Percentiles rank a stretch among this genome's conserved stretches.
phyloP scores from a whole-genome alignment of 2,329 filamentous ascomycete species.

The Neonectria hederae region DNA sequence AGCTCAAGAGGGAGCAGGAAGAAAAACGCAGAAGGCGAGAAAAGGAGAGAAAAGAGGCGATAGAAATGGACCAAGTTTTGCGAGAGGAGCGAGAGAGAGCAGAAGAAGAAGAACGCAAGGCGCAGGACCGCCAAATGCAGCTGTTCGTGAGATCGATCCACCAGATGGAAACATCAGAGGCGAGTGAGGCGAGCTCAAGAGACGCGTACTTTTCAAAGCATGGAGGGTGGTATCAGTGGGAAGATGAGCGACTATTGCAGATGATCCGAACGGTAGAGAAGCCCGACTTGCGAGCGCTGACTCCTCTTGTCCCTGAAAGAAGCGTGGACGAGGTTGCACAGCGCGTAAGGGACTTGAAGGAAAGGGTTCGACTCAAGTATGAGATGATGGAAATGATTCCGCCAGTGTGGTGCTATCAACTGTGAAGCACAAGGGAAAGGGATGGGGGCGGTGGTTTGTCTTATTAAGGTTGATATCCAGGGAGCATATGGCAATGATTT shows the following conservation, averaged over 20 bases:
- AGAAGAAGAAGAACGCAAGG: constrained; percentile 2
- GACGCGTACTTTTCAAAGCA: constrained; percentile 35
- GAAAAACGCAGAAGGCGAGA: neutral
- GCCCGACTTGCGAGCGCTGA: constrained; percentile 26
- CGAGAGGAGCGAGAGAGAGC: neutral
- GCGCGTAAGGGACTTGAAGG: constrained; percentile 34
- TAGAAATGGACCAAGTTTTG: constrained; percentile 14
- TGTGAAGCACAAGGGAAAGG: constrained; percentile 8
- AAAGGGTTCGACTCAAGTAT: constrained; percentile 33
- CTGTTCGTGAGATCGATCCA: constrained; percentile 34
- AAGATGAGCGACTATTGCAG: constrained; percentile 41
- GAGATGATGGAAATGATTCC: constrained; percentile 26
- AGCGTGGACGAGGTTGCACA: constrained; percentile 30
- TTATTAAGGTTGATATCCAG: constrained; percentile 31
- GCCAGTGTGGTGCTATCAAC: constrained; percentile 41
- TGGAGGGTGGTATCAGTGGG: constrained; percentile 39
- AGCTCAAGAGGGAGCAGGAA: neutral
- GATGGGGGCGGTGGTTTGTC: neutral
- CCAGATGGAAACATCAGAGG: neutral
- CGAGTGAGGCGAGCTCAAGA: neutral
- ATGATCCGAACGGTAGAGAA: constrained; percentile 33
- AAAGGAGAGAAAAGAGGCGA: neutral
- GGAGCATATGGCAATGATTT: neutral
- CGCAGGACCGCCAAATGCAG: constrained; percentile 26
- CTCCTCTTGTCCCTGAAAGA: constrained; percentile 28